phyloP scores from a whole-genome alignment of 495 filamentous ascomycete species.

The Aspergillus sclerotiicarbonarius region DNA sequence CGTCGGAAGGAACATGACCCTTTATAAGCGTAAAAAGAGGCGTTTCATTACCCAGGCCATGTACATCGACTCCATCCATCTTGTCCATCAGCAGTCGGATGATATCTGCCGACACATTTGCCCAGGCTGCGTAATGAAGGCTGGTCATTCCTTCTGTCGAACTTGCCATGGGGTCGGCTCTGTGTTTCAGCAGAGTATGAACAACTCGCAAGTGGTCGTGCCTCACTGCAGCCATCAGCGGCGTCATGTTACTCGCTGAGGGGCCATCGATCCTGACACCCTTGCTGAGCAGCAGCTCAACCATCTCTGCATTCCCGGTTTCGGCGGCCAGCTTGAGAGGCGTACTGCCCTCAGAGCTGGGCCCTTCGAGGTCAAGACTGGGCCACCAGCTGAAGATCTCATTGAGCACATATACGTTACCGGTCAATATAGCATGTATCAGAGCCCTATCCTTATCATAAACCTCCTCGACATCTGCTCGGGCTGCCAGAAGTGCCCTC shows the following conservation, averaged over 20 bases:
- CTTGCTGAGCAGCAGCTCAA: conserved; percentile 9
- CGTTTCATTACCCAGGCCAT: neutral
- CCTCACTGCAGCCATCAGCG: conserved; percentile 15
- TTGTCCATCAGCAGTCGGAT: conserved; percentile 3
- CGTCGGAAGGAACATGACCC: neutral
- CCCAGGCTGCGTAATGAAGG: conserved; percentile 14
- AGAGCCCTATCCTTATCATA: conserved; percentile 4
- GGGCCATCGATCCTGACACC: conserved; percentile 18
- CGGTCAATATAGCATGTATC: neutral
- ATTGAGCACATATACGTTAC: neutral
- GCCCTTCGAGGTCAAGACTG: conserved; percentile 5
- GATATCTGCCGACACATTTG: neutral
- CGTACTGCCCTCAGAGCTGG: neutral
- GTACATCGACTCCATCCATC: conserved; percentile 1
- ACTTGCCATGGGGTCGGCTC: conserved; percentile 9
- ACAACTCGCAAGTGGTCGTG: conserved; percentile 16
- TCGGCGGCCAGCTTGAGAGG: conserved; percentile 8
- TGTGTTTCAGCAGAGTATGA: conserved; percentile 14
- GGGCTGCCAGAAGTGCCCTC: neutral
- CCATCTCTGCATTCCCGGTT: neutral
- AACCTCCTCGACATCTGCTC: neutral
- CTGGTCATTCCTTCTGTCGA: conserved; percentile 7
- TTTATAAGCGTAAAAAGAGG: conserved; percentile 9
- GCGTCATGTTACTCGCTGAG: conserved; percentile 11
- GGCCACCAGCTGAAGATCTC: neutral